Conservation (phyloP, 345 rosid species). For the Eutrema yunnanense region DNA sequence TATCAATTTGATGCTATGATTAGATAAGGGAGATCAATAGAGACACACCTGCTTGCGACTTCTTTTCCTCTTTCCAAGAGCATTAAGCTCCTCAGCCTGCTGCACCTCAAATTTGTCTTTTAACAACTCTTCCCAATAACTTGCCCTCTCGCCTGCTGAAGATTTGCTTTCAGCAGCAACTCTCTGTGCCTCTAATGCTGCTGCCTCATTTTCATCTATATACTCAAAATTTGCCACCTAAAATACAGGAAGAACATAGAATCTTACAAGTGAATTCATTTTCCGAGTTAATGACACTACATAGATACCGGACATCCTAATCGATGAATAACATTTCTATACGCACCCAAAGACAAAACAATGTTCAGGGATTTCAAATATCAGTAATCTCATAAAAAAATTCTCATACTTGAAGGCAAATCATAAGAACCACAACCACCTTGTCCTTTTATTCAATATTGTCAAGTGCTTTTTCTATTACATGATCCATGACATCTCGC, state of each 20-base stretch:
- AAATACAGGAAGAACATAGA: constrained; percentile 10
- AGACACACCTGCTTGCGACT: constrained; percentile 83
- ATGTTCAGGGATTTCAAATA: background rate
- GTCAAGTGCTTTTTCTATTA: background rate
- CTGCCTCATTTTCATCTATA: constrained; percentile 77
- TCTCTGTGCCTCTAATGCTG: constrained; percentile 60
- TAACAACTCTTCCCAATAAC: constrained; percentile 91
- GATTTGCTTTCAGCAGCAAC: constrained; percentile 51
- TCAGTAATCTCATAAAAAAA: background rate
- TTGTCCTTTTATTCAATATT: background rate
- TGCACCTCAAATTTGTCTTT: constrained; percentile 76
- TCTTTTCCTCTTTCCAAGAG: constrained; percentile 95
- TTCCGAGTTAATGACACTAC: background rate
- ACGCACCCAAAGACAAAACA: background rate
- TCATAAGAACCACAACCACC: background rate
- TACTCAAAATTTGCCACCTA: constrained; percentile 98
- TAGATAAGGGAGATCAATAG: constrained; percentile 2
- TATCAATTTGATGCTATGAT: background rate
- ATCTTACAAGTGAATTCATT: background rate
- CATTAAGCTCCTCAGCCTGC: constrained; percentile 73
- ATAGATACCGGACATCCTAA: background rate
- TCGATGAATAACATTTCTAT: background rate
- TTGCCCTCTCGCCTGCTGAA: constrained; percentile 53
- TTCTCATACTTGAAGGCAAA: background rate
- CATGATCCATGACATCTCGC: background rate